Evolutionary conservation across 2,329 filamentous ascomycete genomes (phyloP).

Genomic region (Pestalotiopsis sp.): DNA sequence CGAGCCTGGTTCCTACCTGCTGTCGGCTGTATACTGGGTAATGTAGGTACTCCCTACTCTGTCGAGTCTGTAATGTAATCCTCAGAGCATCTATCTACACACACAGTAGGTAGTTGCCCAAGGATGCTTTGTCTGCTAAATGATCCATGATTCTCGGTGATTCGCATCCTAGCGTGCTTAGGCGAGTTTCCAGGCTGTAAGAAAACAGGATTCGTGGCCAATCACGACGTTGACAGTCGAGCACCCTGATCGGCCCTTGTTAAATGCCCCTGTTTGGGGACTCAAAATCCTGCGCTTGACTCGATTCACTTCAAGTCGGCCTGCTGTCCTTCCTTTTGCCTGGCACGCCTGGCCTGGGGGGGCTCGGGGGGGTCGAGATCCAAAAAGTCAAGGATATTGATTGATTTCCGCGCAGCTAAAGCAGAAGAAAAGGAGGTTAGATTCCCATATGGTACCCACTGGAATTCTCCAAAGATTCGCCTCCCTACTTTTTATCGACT

Average conservation of each 20-base stretch:
- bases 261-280: background rate
- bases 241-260: background rate
- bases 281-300: constrained; percentile 3
- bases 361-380: background rate
- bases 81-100: no score
- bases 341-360: background rate
- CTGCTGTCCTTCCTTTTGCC: background rate
- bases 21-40: no score
- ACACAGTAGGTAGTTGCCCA: no score
- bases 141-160: constrained; percentile 4
- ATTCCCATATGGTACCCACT: background rate
- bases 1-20: no score
- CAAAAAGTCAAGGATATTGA: background rate
- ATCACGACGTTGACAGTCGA: background rate
- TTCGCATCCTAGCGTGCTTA: constrained; percentile 6
- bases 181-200: constrained; percentile 8
- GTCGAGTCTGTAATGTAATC: no score
- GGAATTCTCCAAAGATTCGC: background rate
- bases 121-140: background rate
- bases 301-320: background rate
- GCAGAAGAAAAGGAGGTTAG: background rate
- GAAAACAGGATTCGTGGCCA: background rate
- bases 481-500: background rate
- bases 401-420: background rate
- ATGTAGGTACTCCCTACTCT: no score